Conservation (phyloP, 1,284 basidiomycete species). For the Cutaneotrichosporon cyanovorans region DNA sequence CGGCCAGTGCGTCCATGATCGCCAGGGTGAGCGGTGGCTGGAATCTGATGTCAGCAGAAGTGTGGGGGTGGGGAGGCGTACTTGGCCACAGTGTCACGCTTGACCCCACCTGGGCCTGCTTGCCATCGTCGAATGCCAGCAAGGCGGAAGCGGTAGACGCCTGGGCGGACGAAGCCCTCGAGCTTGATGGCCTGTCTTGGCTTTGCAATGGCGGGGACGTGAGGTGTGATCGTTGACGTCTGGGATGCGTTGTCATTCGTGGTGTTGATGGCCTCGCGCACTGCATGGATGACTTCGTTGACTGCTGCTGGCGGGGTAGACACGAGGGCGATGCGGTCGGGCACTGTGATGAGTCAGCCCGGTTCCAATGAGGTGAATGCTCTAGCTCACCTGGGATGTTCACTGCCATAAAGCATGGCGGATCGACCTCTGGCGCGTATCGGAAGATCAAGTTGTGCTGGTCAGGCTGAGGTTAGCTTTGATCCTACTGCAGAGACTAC, state of each 20-base stretch:
- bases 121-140: constrained; percentile 35
- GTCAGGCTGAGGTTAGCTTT: constrained; percentile 23
- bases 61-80: constrained; percentile 17
- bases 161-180: constrained; percentile 40
- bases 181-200: constrained; percentile 27
- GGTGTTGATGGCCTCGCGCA: constrained; percentile 28
- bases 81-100: constrained; percentile 23
- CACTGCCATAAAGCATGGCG: constrained; percentile 39
- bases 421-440: constrained; percentile 16
- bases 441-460: constrained; percentile 36
- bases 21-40: constrained; percentile 30
- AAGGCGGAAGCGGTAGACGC: constrained; percentile 40
- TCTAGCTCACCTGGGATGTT: constrained; percentile 35
- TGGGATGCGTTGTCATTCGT: neutral
- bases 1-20: constrained; percentile 28
- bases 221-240: neutral
- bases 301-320: constrained; percentile 28
- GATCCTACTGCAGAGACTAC: constrained; percentile 14
- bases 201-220: constrained; percentile 2
- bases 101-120: constrained; percentile 20
- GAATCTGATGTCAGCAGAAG: constrained; percentile 18
- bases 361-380: neutral
- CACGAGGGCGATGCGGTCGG: constrained; percentile 38
- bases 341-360: constrained; percentile 29
- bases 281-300: constrained; percentile 26